Evolutionary conservation across 352 stramenopile species (phyloP), one percentile per base, ranked within the genome.

Genomic region (Phytophthora ramorum): DNA sequence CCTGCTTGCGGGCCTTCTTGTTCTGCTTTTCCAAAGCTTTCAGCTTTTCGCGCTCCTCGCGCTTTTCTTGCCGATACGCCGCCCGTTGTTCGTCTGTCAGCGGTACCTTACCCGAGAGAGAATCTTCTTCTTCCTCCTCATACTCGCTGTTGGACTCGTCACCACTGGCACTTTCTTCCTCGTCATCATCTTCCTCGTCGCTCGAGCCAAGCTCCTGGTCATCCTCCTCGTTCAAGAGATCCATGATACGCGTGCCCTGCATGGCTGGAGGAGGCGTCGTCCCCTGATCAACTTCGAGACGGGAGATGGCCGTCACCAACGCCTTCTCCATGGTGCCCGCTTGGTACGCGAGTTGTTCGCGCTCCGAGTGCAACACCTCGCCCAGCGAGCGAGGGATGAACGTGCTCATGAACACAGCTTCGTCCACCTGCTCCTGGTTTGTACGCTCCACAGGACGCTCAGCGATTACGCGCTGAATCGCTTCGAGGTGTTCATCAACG

Each of bases 1-100:
- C 77, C 64, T 98, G 97, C 71, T 99, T 99, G 61, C 98, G 97
- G n/a, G 87, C 84, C 78, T 98, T 99, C 51, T 93, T 94, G 43
- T 79, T 86, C 19, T 71, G 19, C 51, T 92, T 92, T 22, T 91
- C 83, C 14, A 84, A 54, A 13, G 73, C 71, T 24, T 79, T 81
- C 5, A 75, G 65, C 37, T 76, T 64, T 51, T 94, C 88, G 26
- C 85, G 82, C 47, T 88, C 79, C 28, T 87, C 71, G 16, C 86
- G 84, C 53, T 96, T 88, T 66, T 96, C 83, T 51, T 87, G 85
- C 14, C 95, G 81, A 63, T 88, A 97, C 46, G 87, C 84, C 22
- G 89, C 89, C 16, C 90, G 84, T 48, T 97, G 84, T 56, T 95
- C 84, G 9, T 95, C 81, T 37, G 92, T 92, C 16, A 97, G 73